These are phyloP conservation scores for Populus hybrid DNA, from an alignment of 441 rosid genomes.

Conservation along the genomic window DNA sequence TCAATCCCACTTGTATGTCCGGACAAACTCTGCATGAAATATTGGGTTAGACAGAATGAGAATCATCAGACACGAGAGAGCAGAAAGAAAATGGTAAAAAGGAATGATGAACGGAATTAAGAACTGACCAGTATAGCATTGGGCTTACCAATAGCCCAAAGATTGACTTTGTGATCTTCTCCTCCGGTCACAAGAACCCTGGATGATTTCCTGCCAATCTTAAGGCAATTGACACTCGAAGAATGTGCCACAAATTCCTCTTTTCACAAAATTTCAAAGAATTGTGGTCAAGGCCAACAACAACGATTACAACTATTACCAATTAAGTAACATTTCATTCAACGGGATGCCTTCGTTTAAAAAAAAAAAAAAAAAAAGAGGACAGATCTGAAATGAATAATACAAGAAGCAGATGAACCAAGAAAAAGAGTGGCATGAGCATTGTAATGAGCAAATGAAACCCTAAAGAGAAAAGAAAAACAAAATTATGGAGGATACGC, in stretches of 20 bases:
- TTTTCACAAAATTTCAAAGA: conserved; percentile 21
- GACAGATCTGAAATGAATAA: not conserved
- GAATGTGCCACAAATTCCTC: conserved; percentile 99
- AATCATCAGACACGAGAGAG: not conserved
- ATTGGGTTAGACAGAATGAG: not conserved
- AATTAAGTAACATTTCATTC: conserved; percentile 5
- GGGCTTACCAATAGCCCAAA: conserved; percentile 99
- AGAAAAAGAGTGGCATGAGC: not conserved
- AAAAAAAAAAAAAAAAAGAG: too few relatives aligned
- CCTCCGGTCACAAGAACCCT: conserved; percentile 95
- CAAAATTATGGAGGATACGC: conserved; percentile 68
- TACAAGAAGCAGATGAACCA: conserved; percentile 16
- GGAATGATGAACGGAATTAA: not conserved
- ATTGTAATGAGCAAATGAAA: conserved; percentile 12
- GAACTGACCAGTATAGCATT: conserved; percentile 84
- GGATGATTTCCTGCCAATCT: conserved; percentile 95
- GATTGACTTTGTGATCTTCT: conserved; percentile 96
- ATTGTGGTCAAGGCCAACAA: conserved; percentile 48
- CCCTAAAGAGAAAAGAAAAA: conserved; percentile 4
- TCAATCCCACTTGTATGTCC: conserved; percentile 97
- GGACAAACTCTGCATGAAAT: conserved; percentile 67
- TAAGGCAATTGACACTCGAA: conserved; percentile 91
- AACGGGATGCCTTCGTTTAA: not conserved
- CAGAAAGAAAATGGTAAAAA: not conserved
- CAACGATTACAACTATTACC: conserved; percentile 14